These are phyloP conservation scores for Coemansia aciculifera DNA, from an alignment of 192 early-diverging fungal genomes.

Conservation along the genomic window DNA sequence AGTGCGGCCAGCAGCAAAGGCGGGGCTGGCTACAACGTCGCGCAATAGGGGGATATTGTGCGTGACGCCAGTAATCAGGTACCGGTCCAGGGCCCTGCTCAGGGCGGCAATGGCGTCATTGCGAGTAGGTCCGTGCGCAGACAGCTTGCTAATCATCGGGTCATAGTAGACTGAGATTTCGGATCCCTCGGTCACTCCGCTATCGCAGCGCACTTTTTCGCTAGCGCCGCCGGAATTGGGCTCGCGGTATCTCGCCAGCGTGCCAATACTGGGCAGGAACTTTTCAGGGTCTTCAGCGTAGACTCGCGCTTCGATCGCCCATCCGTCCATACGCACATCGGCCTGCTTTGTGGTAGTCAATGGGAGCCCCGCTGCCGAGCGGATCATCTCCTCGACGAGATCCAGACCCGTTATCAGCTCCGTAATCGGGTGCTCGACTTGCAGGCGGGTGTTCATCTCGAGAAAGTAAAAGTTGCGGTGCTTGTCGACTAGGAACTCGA, in stretches of 20 bases:
- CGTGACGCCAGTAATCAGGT: slow-evolving; percentile 92
- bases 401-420: slow-evolving; percentile 83
- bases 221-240: slow-evolving; percentile 54
- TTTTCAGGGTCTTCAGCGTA: slow-evolving; percentile 95
- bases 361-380: slow-evolving; percentile 78
- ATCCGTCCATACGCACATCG: slow-evolving; percentile 79
- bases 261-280: slow-evolving; percentile 91
- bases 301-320: slow-evolving; percentile 93
- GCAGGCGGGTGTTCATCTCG: slow-evolving; percentile 81
- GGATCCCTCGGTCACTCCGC: slow-evolving; percentile 87
- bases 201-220: slow-evolving; percentile 81
- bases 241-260: slow-evolving; percentile 82
- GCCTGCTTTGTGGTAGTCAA: slow-evolving; percentile 67
- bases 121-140: slow-evolving; percentile 77
- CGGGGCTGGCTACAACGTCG: slow-evolving; percentile 73
- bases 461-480: slow-evolving; percentile 77
- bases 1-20: slow-evolving; percentile 74
- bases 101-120: slow-evolving; percentile 75
- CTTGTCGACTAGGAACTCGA: slow-evolving; percentile 74
- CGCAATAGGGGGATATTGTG: slow-evolving; percentile 94
- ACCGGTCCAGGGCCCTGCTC: slow-evolving; percentile 82
- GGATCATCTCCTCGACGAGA: slow-evolving; percentile 95
- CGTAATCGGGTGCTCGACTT: slow-evolving; percentile 81
- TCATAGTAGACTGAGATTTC: slow-evolving; percentile 97
- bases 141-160: slow-evolving; percentile 93